Conservation (phyloP, 805 yeast species). For the Grigorovia jiainica region DNA sequence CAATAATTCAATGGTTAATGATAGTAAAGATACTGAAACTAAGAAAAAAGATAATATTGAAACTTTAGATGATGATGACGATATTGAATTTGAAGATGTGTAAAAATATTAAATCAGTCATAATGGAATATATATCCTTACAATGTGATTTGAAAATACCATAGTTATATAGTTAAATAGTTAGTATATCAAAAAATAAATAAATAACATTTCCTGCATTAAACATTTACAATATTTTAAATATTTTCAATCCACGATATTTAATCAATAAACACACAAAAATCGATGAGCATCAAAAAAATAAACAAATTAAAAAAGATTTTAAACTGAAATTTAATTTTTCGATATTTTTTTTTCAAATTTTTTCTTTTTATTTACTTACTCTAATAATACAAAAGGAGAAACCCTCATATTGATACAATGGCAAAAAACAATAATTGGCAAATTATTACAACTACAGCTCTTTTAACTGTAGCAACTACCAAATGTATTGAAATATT, state of each 20-base stretch:
- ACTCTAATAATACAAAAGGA: not conserved
- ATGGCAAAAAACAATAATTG: conserved; percentile 10
- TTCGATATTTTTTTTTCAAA: not conserved
- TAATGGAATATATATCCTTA: too few relatives aligned
- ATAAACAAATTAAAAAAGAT: not conserved
- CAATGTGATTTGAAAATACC: too few relatives aligned
- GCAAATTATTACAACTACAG: conserved; percentile 26
- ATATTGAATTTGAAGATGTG: conserved; percentile 30
- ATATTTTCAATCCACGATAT: not conserved
- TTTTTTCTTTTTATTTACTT: not conserved
- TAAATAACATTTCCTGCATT: too few relatives aligned
- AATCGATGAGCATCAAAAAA: conserved; percentile 1
- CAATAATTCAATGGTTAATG: not conserved
- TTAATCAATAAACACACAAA: not conserved
- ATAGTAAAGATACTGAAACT: conserved; percentile 3
- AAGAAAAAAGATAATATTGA: conserved; percentile 3
- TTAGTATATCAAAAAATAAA: not conserved
- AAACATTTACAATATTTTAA: too few relatives aligned
- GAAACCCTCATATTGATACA: not conserved
- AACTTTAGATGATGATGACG: conserved; percentile 15
- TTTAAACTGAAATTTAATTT: not conserved
- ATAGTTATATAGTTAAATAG: too few relatives aligned
- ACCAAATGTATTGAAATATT: conserved; percentile 25
- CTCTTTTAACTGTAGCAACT: conserved; percentile 25
- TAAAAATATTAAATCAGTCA: not conserved